These are phyloP conservation scores for Claviceps paspali DNA, from an alignment of 2,329 filamentous ascomycete species.

Conservation along the genomic window DNA sequence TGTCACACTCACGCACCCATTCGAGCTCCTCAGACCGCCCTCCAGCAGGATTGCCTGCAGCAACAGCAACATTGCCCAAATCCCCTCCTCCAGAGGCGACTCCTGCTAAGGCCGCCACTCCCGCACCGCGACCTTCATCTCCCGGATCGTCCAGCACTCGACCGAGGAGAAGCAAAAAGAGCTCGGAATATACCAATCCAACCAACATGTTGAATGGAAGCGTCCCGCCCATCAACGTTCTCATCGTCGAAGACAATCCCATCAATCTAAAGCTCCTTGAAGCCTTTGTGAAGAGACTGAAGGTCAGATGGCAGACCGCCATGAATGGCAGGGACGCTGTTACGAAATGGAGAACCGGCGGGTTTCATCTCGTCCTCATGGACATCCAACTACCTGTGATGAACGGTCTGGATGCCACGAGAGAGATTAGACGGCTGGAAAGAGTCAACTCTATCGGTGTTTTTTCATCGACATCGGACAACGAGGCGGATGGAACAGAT, in stretches of 20 bases:
- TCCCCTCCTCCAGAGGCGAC: conserved; percentile 35
- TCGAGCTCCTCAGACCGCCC: conserved; percentile 41
- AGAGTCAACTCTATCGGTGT: conserved; percentile 85
- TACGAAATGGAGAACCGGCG: conserved; percentile 79
- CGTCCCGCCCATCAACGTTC: conserved; percentile 88
- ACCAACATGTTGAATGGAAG: conserved; percentile 60
- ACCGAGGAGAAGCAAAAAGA: conserved; percentile 40
- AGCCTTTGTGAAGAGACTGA: conserved; percentile 88
- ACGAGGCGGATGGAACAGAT: conserved; percentile 26
- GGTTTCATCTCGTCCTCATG: conserved; percentile 95
- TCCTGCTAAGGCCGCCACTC: conserved; percentile 34
- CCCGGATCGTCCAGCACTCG: conserved; percentile 30
- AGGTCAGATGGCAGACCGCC: conserved; percentile 93
- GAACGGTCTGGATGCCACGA: conserved; percentile 87
- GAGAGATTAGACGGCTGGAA: conserved; percentile 83
- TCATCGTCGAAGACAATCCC: conserved; percentile 97
- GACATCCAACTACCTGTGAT: conserved; percentile 96
- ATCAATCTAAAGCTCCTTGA: conserved; percentile 92
- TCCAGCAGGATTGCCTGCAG: conserved; percentile 24
- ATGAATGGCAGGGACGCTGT: conserved; percentile 91
- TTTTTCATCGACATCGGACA: conserved; percentile 55
- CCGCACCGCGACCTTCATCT: conserved; percentile 32
- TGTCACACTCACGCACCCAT: conserved; percentile 40
- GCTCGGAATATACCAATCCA: conserved; percentile 27
- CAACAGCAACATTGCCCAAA: conserved; percentile 35